These are phyloP conservation scores for Alternaria arborescens DNA, from an alignment of 2,329 filamentous ascomycete genomes.

Conservation along the genomic window DNA sequence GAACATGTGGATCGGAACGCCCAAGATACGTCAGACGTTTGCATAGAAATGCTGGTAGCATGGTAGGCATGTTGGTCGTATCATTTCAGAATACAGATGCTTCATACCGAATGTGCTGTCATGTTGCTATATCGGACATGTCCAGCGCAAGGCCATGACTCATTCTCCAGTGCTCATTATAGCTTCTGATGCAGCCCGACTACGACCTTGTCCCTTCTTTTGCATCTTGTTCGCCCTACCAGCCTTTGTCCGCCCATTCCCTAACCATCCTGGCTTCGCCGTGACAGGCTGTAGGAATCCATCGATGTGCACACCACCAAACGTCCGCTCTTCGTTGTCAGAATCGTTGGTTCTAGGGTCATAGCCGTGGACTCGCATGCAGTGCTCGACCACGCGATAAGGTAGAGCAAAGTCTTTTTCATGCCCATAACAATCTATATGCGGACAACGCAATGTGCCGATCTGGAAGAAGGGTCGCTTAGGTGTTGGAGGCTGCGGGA, in stretches of 20 bases:
- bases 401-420: slow-evolving; percentile 35
- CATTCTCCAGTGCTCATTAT: background rate
- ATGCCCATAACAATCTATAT: slow-evolving; percentile 41
- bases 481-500: background rate
- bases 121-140: background rate
- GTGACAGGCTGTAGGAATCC: slow-evolving; percentile 69
- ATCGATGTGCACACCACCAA: slow-evolving; percentile 72
- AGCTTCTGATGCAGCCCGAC: slow-evolving; percentile 1
- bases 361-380: slow-evolving; percentile 57
- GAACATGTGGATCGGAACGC: background rate
- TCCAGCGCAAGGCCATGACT: background rate
- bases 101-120: background rate
- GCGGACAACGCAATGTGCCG: slow-evolving; percentile 44
- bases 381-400: slow-evolving; percentile 54
- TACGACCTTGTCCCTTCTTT: slow-evolving; percentile 12
- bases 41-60: background rate
- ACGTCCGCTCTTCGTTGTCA: slow-evolving; percentile 59
- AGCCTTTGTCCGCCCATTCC: slow-evolving; percentile 34
- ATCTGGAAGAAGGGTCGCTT: slow-evolving; percentile 42
- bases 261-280: slow-evolving; percentile 41
- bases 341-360: slow-evolving; percentile 51
- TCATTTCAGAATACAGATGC: background rate
- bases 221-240: slow-evolving; percentile 24
- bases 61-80: background rate
- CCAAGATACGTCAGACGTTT: background rate